Conservation (phyloP, 2,329 filamentous ascomycete genomes). For the Emergomyces pasteurianus region DNA sequence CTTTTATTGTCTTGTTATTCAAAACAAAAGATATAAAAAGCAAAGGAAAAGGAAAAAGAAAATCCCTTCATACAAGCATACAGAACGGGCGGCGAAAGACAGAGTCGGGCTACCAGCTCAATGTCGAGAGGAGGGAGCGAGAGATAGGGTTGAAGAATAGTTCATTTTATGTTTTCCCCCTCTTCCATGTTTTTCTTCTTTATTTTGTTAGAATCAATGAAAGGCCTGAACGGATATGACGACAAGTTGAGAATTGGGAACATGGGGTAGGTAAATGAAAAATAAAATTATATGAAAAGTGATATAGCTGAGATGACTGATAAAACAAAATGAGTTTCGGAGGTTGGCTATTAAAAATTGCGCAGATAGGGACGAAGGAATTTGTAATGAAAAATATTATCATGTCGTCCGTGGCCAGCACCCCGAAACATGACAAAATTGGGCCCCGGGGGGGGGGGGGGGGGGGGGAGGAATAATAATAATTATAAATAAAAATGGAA, state of each 20-base stretch:
- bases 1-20: too few species aligned
- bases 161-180: not conserved
- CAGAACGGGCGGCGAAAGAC: too few species aligned
- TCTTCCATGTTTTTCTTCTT: not conserved
- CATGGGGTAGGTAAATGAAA: not conserved
- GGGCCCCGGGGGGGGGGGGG: too few species aligned
- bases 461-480: too few species aligned
- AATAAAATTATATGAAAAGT: not conserved
- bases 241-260: not conserved
- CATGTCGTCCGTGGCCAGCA: slow-evolving; percentile 2
- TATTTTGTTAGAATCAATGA: not conserved
- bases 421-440: not conserved
- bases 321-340: not conserved
- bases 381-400: slow-evolving; percentile 4
- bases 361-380: not conserved
- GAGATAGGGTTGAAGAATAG: not conserved
- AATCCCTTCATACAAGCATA: not conserved
- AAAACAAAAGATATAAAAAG: too few species aligned
- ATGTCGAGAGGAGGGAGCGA: too few species aligned
- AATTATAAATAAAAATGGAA: too few species aligned
- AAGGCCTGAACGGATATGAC: not conserved
- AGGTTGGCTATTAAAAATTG: not conserved
- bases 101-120: too few species aligned
- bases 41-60: too few species aligned
- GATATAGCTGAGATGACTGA: not conserved